Evolutionary conservation across 2,329 filamentous ascomycete genomes (phyloP).

Genomic region (Hypoxylon sp.): DNA sequence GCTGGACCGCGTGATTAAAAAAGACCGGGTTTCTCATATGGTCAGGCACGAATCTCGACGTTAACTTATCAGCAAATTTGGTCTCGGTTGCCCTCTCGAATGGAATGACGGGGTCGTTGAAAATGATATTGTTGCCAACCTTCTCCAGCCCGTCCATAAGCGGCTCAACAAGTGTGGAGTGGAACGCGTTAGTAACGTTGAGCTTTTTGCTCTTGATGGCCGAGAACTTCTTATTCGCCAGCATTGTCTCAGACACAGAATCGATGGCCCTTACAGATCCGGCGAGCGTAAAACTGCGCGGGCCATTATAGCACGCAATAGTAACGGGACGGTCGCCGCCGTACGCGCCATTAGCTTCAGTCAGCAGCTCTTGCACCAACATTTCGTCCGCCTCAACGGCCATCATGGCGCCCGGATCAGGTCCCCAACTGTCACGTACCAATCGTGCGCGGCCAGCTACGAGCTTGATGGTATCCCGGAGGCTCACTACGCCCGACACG

Average conservation of each 20-base stretch:
- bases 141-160: conserved; percentile 49
- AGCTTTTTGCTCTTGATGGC: conserved; percentile 55
- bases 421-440: conserved; percentile 53
- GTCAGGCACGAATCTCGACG: conserved; percentile 44
- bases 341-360: conserved; percentile 14
- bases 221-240: background rate
- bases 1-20: conserved; percentile 58
- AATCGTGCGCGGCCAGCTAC: conserved; percentile 50
- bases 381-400: conserved; percentile 53
- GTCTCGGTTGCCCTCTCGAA: conserved; percentile 49
- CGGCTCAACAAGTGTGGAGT: conserved; percentile 58
- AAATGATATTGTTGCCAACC: conserved; percentile 50
- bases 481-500: conserved; percentile 51
- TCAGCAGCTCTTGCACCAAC: conserved; percentile 45
- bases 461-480: conserved; percentile 52
- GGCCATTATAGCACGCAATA: conserved; percentile 65
- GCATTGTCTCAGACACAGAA: conserved; percentile 31
- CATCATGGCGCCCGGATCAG: conserved; percentile 57
- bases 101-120: conserved; percentile 52
- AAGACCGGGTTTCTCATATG: conserved; percentile 61
- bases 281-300: conserved; percentile 58
- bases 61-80: background rate
- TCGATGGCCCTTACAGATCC: conserved; percentile 55
- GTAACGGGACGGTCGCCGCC: conserved; percentile 8
- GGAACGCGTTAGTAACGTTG: conserved; percentile 62